A percentile compares a stretch with the other conserved stretches of the same genome.
These are phyloP conservation scores for Fusarium metavorans DNA, from an alignment of 2,329 filamentous ascomycete genomes.

Conservation along the genomic window DNA sequence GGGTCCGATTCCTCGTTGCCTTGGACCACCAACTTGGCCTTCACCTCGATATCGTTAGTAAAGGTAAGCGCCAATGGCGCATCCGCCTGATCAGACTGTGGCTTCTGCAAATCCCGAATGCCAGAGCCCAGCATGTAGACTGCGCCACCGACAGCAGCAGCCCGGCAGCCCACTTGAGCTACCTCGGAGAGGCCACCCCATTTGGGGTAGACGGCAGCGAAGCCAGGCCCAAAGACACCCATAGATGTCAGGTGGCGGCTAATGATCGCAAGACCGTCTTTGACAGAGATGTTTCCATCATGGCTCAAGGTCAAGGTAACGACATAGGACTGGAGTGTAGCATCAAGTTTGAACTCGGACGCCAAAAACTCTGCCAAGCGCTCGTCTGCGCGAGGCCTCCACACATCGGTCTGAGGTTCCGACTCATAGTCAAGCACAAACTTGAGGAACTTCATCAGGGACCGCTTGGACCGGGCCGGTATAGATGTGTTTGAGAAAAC, in stretches of 20 bases:
- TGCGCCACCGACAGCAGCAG: constrained; percentile 89
- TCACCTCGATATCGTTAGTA: constrained; percentile 68
- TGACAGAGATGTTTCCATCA: constrained; percentile 70
- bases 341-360: constrained; percentile 74
- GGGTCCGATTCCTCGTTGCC: constrained; percentile 49
- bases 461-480: constrained; percentile 83
- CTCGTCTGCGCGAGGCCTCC: constrained; percentile 67
- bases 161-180: constrained; percentile 90
- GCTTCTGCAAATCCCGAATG: constrained; percentile 56
- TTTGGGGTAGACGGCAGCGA: constrained; percentile 90
- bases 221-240: constrained; percentile 88
- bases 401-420: constrained; percentile 65
- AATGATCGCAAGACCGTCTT: constrained; percentile 78
- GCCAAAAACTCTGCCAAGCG: constrained; percentile 71
- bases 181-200: constrained; percentile 93
- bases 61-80: constrained; percentile 61
- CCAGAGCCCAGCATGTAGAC: constrained; percentile 88
- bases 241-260: constrained; percentile 86
- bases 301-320: constrained; percentile 79
- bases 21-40: constrained; percentile 65
- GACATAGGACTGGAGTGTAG: constrained; percentile 72
- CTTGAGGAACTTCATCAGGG: constrained; percentile 93
- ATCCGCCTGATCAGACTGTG: constrained; percentile 39
- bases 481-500: constrained; percentile 85
- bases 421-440: constrained; percentile 81